Evolutionary conservation across 495 filamentous ascomycete genomes (phyloP), one percentile per base, ranked within the genome.

Genomic region (Penicillium verhagenii): DNA sequence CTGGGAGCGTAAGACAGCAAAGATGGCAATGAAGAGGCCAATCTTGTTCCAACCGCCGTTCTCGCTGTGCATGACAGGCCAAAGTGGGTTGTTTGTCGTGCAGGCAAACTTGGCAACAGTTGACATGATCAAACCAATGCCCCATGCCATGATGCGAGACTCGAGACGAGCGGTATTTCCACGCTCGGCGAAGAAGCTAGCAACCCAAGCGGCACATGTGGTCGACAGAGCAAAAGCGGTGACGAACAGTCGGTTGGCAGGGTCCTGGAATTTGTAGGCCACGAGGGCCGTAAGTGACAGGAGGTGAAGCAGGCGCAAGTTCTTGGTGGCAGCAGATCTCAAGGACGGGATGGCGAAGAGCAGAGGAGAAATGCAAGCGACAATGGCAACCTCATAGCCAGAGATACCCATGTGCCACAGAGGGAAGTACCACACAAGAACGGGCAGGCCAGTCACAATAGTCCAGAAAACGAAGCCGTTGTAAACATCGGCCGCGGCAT

Each of bases 321-420:
- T 89, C 44, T 81, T 82, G 40, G 84, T 69, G 10, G 90, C 78
- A 10, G 89, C 68, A 25, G 80, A 82, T 35, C 89, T 86, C 37
- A 97, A 44, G 2, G 86, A 78, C 26, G 73, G 78, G 52, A 93
- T 86, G 23, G 78, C 82, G 26, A 97, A 86, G n/a, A 97, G 69
- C 20, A 92, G 75, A 0, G 95, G 94, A 5, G 91, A 88, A 47
- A 91, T 64, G n/a, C 88, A 92, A 56, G 80, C 80, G 81, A 96
- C 84, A 68, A 99, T 84, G 56, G 93, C 78, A 23, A 86, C 86
- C 73, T 99, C 95, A 59, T 96, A 97, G 52, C 95, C 95, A 7
- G 95, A 99, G 55, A 99, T 92, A 53, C 95, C 95, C 95, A 99
- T 97, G 69, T 97, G 85, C 95, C 95, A 99, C n/a, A 99, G 82